Evolutionary conservation across 257 asterid genomes (phyloP).

Genomic region (Solanum appendiculatum): DNA sequence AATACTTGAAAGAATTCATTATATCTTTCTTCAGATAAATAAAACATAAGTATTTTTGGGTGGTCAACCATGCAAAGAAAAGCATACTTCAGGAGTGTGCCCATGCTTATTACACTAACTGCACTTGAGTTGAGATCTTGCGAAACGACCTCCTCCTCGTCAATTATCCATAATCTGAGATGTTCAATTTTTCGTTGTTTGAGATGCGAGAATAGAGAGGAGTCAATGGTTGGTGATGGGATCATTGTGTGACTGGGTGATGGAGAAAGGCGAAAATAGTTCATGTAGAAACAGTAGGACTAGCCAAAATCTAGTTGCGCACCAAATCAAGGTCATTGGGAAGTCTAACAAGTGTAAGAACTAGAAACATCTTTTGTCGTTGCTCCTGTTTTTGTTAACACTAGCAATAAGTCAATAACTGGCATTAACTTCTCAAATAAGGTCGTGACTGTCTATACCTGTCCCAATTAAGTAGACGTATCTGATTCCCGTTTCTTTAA

Average conservation of each 20-base stretch:
- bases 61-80: not conserved
- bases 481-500: not conserved
- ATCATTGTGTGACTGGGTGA: not conserved
- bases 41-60: not conserved
- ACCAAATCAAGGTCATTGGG: not conserved
- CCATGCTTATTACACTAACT: not conserved
- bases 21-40: not conserved
- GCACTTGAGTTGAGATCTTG: not conserved
- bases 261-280: not conserved
- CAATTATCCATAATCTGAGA: not conserved
- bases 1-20: not conserved
- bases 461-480: not conserved
- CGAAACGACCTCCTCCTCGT: not conserved
- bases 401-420: not conserved
- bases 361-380: not conserved
- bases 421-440: not conserved
- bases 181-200: not conserved
- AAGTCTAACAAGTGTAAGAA: not conserved
- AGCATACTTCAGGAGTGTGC: not conserved
- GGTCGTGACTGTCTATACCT: not conserved
- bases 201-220: not conserved
- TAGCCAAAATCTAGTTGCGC: not conserved
- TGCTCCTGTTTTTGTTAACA: not conserved
- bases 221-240: not conserved
- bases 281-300: not conserved